Percentiles rank a stretch among this genome's conserved stretches.
Conservation (phyloP, 345 rosid genomes). For the Balakata baccata region DNA sequence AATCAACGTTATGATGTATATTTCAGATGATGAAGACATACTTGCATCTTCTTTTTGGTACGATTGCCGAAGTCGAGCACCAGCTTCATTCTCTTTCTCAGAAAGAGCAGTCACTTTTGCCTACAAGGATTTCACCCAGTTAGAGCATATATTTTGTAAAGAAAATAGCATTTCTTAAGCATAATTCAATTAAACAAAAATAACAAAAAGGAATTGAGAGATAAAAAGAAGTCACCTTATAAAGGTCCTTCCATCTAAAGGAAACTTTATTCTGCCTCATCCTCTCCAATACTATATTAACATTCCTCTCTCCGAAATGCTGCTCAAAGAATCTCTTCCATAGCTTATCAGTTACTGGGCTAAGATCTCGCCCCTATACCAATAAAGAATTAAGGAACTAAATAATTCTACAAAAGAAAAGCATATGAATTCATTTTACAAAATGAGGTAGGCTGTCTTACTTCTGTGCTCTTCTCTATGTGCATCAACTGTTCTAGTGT, state of each 20-base stretch:
- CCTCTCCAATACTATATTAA: slow-evolving; percentile 42
- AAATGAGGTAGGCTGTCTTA: slow-evolving; percentile 28
- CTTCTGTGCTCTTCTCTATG: slow-evolving; percentile 61
- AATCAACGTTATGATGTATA: neutral
- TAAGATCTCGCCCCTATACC: slow-evolving; percentile 72
- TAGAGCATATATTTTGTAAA: neutral
- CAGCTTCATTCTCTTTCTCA: slow-evolving; percentile 45
- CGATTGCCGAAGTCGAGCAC: slow-evolving; percentile 49
- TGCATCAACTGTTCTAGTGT: slow-evolving; percentile 72
- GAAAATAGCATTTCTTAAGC: neutral
- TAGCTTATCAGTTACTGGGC: slow-evolving; percentile 64
- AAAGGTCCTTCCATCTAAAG: slow-evolving; percentile 62
- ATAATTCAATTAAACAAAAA: too few relatives aligned
- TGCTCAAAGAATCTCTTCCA: slow-evolving; percentile 74
- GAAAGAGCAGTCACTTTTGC: slow-evolving; percentile 49
- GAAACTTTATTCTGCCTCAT: slow-evolving; percentile 54
- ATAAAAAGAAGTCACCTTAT: slow-evolving; percentile 48
- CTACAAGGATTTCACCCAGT: slow-evolving; percentile 31
- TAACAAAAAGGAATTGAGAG: neutral
- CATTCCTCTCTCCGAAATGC: slow-evolving; percentile 45
- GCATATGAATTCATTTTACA: neutral
- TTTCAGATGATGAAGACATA: slow-evolving; percentile 34
- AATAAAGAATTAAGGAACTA: slow-evolving; percentile 4
- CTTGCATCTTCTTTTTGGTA: slow-evolving; percentile 74
- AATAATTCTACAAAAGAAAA: neutral